A percentile compares a stretch with the other conserved stretches of the same genome.
phyloP scores from a whole-genome alignment of 2,329 filamentous ascomycete species.

The Ophiostoma himal-ulmi region DNA sequence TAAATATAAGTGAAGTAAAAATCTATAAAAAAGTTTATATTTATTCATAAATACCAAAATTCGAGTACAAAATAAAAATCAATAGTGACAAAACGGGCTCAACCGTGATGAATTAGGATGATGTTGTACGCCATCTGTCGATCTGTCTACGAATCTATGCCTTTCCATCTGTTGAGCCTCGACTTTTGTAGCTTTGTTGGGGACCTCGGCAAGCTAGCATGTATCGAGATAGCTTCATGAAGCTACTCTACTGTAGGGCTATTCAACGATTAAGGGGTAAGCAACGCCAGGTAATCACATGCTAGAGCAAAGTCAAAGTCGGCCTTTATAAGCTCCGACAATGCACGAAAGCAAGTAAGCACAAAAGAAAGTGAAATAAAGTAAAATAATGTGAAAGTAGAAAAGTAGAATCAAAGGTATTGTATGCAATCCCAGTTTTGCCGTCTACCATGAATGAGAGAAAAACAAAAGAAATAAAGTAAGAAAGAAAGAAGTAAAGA shows the following conservation, averaged over 20 bases:
- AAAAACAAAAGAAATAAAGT: not conserved
- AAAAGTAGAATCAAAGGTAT: not conserved
- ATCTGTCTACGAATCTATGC: not conserved
- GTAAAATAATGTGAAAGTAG: not conserved
- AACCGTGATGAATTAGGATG: too few species aligned
- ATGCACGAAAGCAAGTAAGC: not conserved
- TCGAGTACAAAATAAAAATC: too few species aligned
- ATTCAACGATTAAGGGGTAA: not conserved
- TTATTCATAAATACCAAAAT: too few species aligned
- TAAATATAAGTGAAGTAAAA: not conserved
- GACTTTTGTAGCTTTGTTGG: not conserved
- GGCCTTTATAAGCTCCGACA: too few species aligned
- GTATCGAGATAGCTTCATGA: not conserved
- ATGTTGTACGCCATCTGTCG: not conserved
- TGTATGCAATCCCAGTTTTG: constrained; percentile 11
- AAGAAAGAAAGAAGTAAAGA: not conserved
- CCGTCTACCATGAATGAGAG: constrained; percentile 8
- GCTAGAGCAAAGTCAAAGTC: not conserved
- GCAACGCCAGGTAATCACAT: not conserved
- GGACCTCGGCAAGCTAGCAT: constrained; percentile 1
- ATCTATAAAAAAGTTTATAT: too few species aligned
- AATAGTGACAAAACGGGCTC: too few species aligned
- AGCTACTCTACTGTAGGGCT: not conserved
- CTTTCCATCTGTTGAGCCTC: not conserved
- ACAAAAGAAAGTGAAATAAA: not conserved